Conservation (phyloP, 2,329 filamentous ascomycete species). For the Clonostachys solani region DNA sequence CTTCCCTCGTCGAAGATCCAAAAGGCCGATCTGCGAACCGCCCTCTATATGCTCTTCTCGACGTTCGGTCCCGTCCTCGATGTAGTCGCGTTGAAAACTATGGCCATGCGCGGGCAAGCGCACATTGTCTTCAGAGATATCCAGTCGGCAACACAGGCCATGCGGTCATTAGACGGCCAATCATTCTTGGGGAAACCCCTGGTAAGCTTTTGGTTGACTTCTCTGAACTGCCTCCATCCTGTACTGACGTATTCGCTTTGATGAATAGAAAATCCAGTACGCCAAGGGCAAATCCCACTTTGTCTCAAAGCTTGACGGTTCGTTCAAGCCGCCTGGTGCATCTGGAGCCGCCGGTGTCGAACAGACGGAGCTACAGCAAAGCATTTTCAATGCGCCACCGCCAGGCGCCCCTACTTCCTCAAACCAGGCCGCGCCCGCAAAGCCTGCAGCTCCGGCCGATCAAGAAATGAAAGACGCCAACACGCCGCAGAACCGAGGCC, state of each 20-base stretch:
- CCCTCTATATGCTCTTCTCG: constrained; percentile 89
- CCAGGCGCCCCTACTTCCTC: constrained; percentile 41
- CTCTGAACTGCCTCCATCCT: background rate
- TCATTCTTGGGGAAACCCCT: constrained; percentile 81
- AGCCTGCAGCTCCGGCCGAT: constrained; percentile 42
- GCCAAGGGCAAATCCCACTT: constrained; percentile 86
- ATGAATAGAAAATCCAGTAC: constrained; percentile 78
- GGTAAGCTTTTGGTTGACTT: constrained; percentile 46
- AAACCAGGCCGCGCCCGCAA: constrained; percentile 32
- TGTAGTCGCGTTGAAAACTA: constrained; percentile 82
- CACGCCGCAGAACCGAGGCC: constrained; percentile 52
- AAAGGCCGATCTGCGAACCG: constrained; percentile 81
- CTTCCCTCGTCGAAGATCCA: constrained; percentile 82
- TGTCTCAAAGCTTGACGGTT: constrained; percentile 87
- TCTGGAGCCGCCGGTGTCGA: constrained; percentile 50
- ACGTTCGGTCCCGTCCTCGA: constrained; percentile 92
- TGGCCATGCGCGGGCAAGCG: constrained; percentile 93
- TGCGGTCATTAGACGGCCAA: constrained; percentile 83
- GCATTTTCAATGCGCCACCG: constrained; percentile 69
- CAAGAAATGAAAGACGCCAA: constrained; percentile 45
- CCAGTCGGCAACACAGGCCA: constrained; percentile 87
- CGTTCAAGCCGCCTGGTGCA: constrained; percentile 66
- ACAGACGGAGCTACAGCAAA: constrained; percentile 72
- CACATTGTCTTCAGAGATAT: constrained; percentile 88
- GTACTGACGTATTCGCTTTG: background rate